phyloP scores from a whole-genome alignment of 805 yeast genomes.

The Myxozyma melibiosi region DNA sequence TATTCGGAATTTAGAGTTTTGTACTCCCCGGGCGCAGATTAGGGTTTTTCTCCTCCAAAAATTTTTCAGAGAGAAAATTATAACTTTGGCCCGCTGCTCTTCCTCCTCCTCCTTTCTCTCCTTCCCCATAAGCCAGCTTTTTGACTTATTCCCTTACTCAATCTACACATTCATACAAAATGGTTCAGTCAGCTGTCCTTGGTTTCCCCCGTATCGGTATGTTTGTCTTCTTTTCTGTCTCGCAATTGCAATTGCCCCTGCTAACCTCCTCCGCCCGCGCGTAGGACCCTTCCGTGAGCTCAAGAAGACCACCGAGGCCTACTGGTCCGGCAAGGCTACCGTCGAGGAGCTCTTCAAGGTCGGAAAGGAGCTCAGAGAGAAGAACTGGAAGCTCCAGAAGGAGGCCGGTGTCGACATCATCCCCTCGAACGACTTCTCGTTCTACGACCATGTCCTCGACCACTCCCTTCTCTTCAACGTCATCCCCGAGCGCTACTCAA shows the following conservation, averaged over 20 bases:
- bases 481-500: conserved; percentile 94
- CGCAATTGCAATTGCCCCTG: background rate
- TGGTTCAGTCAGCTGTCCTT: conserved; percentile 96
- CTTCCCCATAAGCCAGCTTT: conserved; percentile 3
- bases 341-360: conserved; percentile 85
- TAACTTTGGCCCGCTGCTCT: background rate
- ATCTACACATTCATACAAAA: conserved; percentile 44
- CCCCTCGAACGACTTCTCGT: conserved; percentile 97
- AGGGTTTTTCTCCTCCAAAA: background rate
- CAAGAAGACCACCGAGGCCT: conserved; percentile 97
- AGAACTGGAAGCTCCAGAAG: conserved; percentile 97
- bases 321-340: conserved; percentile 94
- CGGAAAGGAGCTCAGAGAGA: conserved; percentile 93
- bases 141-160: conserved; percentile 3
- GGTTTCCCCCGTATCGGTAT: conserved; percentile 95
- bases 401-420: conserved; percentile 96
- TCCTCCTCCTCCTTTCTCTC: background rate
- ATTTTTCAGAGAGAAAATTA: conserved; percentile 1
- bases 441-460: conserved; percentile 96
- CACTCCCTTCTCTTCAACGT: conserved; percentile 90
- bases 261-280: too few relatives aligned
- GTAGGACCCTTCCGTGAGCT: conserved; percentile 96
- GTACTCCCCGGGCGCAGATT: background rate
- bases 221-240: background rate
- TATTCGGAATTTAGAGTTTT: conserved; percentile 7